phyloP scores from a whole-genome alignment of 768 basidiomycete genomes.

The Lentinula aciculospora region DNA sequence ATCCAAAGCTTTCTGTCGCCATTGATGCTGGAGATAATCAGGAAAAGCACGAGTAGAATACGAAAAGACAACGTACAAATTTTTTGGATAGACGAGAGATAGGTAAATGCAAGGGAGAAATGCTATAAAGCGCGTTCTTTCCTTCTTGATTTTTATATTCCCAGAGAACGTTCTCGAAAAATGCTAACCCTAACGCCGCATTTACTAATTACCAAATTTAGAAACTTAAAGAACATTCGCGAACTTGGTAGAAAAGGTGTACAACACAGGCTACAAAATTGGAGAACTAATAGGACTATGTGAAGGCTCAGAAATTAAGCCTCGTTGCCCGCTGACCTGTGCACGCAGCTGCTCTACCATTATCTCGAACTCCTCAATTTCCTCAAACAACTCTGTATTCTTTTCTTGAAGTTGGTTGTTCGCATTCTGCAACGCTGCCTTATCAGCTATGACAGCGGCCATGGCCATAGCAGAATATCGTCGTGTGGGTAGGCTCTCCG shows the following conservation, averaged over 20 bases:
- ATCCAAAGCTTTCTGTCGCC: constrained; percentile 87
- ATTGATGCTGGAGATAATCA: constrained; percentile 31
- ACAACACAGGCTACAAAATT: background rate
- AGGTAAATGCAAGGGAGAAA: background rate
- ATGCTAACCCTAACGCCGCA: constrained; percentile 1
- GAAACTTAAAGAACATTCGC: constrained; percentile 18
- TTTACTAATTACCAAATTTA: background rate
- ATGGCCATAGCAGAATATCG: constrained; percentile 19
- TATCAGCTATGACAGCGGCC: constrained; percentile 29
- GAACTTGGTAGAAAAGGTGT: background rate
- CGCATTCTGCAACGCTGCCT: constrained; percentile 35
- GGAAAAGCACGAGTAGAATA: background rate
- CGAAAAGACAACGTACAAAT: background rate
- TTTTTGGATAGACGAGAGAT: constrained; percentile 4
- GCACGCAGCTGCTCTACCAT: constrained; percentile 66
- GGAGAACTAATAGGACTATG: background rate
- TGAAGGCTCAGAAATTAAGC: background rate
- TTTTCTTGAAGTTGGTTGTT: constrained; percentile 53
- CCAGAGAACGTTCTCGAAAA: constrained; percentile 6
- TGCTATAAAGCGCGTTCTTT: background rate
- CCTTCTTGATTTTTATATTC: background rate
- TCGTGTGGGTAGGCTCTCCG: background rate
- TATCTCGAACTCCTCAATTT: constrained; percentile 61
- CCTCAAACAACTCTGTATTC: constrained; percentile 49
- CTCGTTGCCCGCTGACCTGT: constrained; percentile 34